These are phyloP conservation scores for Phallus indusiatus DNA, from an alignment of 768 basidiomycete species.

Conservation along the genomic window DNA sequence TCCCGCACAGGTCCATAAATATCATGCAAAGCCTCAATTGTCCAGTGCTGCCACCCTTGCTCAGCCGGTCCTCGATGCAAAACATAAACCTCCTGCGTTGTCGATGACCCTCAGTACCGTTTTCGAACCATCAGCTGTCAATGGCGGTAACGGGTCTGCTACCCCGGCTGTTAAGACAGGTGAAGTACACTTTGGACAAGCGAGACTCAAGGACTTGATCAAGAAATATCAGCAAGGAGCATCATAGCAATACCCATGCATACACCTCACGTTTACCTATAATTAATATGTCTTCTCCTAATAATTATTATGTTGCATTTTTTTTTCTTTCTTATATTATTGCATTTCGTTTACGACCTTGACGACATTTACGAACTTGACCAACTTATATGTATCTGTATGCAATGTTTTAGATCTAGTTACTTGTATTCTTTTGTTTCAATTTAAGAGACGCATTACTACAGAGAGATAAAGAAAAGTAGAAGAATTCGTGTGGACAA, in stretches of 20 bases:
- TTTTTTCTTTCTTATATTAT: background rate
- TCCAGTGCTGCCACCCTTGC: constrained; percentile 73
- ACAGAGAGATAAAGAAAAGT: too few relatives aligned
- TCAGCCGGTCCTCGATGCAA: constrained; percentile 26
- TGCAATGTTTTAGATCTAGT: background rate
- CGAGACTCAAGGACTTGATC: constrained; percentile 66
- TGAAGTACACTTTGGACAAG: constrained; percentile 69
- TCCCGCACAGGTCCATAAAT: constrained; percentile 60
- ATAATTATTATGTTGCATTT: background rate
- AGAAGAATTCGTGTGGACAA: too few relatives aligned
- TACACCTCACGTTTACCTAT: background rate
- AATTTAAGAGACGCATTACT: too few relatives aligned
- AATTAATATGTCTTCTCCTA: background rate
- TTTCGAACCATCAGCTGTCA: too few relatives aligned
- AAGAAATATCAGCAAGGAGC: constrained; percentile 56
- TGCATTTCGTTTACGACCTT: background rate
- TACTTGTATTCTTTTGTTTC: background rate
- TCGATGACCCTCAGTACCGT: background rate
- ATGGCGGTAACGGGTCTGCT: constrained; percentile 5
- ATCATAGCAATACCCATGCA: background rate
- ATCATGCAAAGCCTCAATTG: constrained; percentile 61
- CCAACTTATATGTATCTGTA: too few relatives aligned
- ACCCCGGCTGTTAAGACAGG: constrained; percentile 15
- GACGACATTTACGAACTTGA: too few relatives aligned
- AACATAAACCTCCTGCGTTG: background rate